Evolutionary conservation across 148 eudicot species (phyloP), one percentile per base, ranked within the genome.

Genomic region (Rhododendron molle): DNA sequence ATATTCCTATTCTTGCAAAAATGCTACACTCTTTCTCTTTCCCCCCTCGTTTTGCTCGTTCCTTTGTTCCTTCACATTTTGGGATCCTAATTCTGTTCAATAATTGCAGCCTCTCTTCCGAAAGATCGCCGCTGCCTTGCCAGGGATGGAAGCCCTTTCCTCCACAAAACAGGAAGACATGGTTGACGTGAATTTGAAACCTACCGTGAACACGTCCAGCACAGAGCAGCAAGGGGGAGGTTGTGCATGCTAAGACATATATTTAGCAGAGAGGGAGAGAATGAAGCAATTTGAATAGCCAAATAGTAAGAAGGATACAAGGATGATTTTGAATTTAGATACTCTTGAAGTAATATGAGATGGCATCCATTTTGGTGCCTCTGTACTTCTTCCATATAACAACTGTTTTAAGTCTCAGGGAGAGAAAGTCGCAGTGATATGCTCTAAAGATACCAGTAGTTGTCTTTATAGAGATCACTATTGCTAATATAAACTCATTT

Each of bases 141-240:
- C 97, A 26, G 97, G 98, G 78, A 94, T 93, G 97, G 97, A 95
- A 85, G 88, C 93, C 46, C 92, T 93, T n/a, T 92, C 97, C 44
- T 91, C 97, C 81, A 92, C 98, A 2, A 95, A 91, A 83, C 92
- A 93, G 86, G 98, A 95, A 16, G 98, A 95, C 88, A 94, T 95
- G 98, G 97, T 95, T 47, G 98, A 95, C 34, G 97, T 95, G 88
- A 95, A 95, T 85, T 88, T 95, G 89, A 95, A 93, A 87, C 89
- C 97, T 11, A 85, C 92, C 20, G 82, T 86, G 73, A 90, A 86
- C 79, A 14, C 94, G n/a, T 90, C 95, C 80, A 93, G 89, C 84
- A 73, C 92, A 14, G 91, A 95, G 85, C 94, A 95, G 88, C 93
- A 92, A 86, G 95, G 94, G 47, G 94, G 96, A 67, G 98, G 98